Percentiles rank a stretch among this genome's conserved stretches.
Evolutionary conservation across 306 rosid genomes (phyloP).

Genomic region (Sicyos edulis): DNA sequence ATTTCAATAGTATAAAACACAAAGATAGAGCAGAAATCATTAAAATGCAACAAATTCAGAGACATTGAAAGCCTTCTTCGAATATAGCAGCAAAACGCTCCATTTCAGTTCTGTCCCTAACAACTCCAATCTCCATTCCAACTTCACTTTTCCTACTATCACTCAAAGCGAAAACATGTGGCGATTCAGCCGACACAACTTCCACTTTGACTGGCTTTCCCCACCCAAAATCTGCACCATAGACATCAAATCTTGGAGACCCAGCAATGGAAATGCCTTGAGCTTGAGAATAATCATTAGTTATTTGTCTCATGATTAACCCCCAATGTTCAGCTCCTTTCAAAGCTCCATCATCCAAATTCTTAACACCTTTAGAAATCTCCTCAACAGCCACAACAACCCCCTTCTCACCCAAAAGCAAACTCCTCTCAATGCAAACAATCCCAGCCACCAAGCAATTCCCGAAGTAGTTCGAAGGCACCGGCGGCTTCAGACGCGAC

Average conservation of each 20-base stretch:
- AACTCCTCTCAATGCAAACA: not conserved
- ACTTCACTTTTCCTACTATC: not conserved
- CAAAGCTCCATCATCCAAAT: conserved; percentile 15
- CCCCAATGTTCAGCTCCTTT: conserved; percentile 19
- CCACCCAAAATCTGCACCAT: not conserved
- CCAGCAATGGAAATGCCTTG: conserved; percentile 14
- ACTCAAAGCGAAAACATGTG: not conserved
- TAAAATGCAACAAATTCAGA: not conserved
- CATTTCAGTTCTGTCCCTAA: not conserved
- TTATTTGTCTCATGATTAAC: not conserved
- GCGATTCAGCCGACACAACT: not conserved
- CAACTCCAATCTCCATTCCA: not conserved
- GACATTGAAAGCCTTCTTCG: not conserved
- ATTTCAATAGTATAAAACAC: no score
- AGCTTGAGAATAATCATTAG: not conserved
- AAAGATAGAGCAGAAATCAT: no score
- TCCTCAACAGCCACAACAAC: conserved; percentile 20
- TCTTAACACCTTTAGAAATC: conserved; percentile 19
- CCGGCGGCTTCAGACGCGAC: not conserved
- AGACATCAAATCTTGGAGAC: not conserved
- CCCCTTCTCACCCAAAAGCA: conserved; percentile 27
- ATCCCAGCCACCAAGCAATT: not conserved
- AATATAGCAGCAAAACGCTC: not conserved
- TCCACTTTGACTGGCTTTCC: conserved; percentile 9
- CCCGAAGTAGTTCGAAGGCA: not conserved